Percentiles rank a stretch among this genome's conserved stretches.
Conservation (phyloP, 805 yeast genomes). For the Cyberlindnera xylosilytica region DNA sequence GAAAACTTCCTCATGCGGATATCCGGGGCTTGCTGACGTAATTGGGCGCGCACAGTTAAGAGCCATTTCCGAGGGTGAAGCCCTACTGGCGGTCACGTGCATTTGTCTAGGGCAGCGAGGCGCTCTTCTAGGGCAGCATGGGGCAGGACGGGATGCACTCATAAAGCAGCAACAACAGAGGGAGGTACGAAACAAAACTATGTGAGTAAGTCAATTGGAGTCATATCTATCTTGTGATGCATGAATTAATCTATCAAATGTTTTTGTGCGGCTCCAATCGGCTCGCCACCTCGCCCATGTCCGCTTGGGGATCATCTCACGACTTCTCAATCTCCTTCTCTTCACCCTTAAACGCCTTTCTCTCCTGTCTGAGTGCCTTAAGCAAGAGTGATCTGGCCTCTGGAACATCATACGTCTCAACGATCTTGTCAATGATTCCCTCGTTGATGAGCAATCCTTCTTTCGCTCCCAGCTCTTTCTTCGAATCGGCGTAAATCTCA, state of each 20-base stretch:
- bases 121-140: not conserved
- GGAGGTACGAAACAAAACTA: too few relatives aligned
- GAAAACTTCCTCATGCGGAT: not conserved
- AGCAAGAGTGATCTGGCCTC: slow-evolving; percentile 42
- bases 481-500: slow-evolving; percentile 22
- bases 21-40: slow-evolving; percentile 1
- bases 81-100: slow-evolving; percentile 13
- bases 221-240: too few relatives aligned
- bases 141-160: too few relatives aligned
- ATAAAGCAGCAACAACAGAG: too few relatives aligned
- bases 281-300: too few relatives aligned
- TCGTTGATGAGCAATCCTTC: slow-evolving; percentile 41
- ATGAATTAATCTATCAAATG: too few relatives aligned
- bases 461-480: slow-evolving; percentile 10
- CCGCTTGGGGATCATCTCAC: too few relatives aligned
- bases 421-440: slow-evolving; percentile 43
- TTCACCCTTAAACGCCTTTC: slow-evolving; percentile 9
- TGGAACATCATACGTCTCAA: slow-evolving; percentile 42
- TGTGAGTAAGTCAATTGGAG: too few relatives aligned
- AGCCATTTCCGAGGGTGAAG: not conserved
- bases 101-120: slow-evolving; percentile 4
- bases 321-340: not conserved
- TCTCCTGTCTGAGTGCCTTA: slow-evolving; percentile 57
- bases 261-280: too few relatives aligned
- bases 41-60: not conserved